These are phyloP conservation scores for Volvariella surrecta DNA, from an alignment of 1,284 basidiomycete genomes.

Conservation along the genomic window DNA sequence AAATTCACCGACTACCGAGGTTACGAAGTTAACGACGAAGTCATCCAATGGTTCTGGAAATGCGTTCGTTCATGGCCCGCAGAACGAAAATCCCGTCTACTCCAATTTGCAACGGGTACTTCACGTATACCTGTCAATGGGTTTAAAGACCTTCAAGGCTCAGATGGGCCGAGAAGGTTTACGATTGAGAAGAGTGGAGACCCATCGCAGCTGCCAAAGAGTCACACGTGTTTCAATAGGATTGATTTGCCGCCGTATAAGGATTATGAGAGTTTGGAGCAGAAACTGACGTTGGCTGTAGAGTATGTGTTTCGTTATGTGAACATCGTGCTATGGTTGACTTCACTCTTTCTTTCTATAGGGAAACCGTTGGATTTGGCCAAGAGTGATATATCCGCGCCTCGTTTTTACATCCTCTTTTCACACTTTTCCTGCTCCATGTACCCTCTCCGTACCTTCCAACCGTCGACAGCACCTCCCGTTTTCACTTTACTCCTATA, in stretches of 20 bases:
- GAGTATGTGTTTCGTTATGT: constrained; percentile 42
- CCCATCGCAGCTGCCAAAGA: constrained; percentile 79
- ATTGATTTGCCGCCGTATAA: constrained; percentile 85
- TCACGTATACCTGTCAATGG: constrained; percentile 90
- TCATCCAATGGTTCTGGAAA: constrained; percentile 98
- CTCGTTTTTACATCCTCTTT: constrained; percentile 10
- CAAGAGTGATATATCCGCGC: constrained; percentile 38
- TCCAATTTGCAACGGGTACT: constrained; percentile 92
- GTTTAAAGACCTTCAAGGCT: constrained; percentile 92
- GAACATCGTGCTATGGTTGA: constrained; percentile 1
- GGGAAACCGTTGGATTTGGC: constrained; percentile 67
- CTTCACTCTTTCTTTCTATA: constrained; percentile 16
- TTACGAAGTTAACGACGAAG: constrained; percentile 73
- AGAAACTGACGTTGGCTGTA: constrained; percentile 78
- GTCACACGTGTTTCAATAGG: constrained; percentile 81
- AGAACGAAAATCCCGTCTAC: constrained; percentile 82
- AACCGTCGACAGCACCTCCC: too few species aligned
- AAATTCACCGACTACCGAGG: constrained; percentile 73
- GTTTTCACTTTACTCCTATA: too few species aligned
- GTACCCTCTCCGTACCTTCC: neutral
- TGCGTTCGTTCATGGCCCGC: constrained; percentile 89
- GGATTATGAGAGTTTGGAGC: constrained; percentile 74
- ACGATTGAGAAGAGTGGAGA: constrained; percentile 89
- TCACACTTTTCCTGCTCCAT: constrained; percentile 16
- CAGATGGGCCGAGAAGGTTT: constrained; percentile 84